These are phyloP conservation scores for Marchantia paleacea DNA, from an alignment of 225 moss, liverwort and hornwort species.

Conservation along the genomic window DNA sequence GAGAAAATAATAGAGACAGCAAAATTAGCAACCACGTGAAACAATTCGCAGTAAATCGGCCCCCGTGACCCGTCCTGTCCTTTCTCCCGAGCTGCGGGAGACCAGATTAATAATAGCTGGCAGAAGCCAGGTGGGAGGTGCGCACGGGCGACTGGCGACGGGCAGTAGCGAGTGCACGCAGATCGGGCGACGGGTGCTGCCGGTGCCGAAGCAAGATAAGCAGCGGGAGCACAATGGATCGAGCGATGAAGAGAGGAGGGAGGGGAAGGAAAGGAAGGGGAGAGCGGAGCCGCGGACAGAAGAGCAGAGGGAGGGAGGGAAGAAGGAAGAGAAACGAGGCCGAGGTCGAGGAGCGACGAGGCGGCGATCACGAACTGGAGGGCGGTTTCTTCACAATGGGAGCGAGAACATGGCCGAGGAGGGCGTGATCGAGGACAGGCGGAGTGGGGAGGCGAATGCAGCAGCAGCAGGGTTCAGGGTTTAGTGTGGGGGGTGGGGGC, in stretches of 20 bases:
- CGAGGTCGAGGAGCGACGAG: background rate
- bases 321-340: background rate
- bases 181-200: conserved; percentile 10
- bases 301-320: background rate
- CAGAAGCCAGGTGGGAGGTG: background rate
- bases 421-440: background rate
- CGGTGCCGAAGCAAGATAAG: conserved; percentile 8
- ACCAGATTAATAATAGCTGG: background rate
- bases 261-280: background rate
- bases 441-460: background rate
- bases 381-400: conserved; percentile 1
- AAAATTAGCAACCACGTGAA: background rate
- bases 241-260: background rate
- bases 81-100: conserved; percentile 1
- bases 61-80: background rate
- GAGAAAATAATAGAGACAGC: background rate
- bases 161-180: background rate
- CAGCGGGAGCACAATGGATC: background rate
- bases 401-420: background rate
- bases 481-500: background rate
- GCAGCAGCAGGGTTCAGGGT: conserved; percentile 21
- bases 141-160: background rate
- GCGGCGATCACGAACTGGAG: conserved; percentile 14
- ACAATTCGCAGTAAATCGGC: background rate
- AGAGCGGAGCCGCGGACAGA: background rate